Evolutionary conservation across 1,284 basidiomycete species (phyloP).

Genomic region (Coniophora puteana): DNA sequence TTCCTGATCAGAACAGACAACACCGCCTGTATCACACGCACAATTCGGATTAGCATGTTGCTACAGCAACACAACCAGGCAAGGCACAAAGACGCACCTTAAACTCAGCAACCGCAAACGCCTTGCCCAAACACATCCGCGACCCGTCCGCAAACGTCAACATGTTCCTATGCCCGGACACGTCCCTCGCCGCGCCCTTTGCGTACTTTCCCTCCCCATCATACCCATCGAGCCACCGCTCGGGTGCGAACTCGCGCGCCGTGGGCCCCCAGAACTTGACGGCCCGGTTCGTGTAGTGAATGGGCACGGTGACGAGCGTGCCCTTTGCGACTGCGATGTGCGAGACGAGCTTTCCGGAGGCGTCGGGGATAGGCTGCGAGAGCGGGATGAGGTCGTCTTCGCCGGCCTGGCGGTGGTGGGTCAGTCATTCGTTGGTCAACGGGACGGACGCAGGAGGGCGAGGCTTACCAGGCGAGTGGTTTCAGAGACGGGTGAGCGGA

Average conservation of each 20-base stretch:
- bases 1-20: constrained; percentile 41
- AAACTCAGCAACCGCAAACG: constrained; percentile 37
- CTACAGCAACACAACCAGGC: background rate
- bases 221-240: constrained; percentile 10
- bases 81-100: constrained; percentile 14
- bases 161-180: constrained; percentile 38
- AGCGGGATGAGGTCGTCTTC: constrained; percentile 55
- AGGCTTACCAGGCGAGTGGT: constrained; percentile 21
- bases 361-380: constrained; percentile 29
- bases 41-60: background rate
- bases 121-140: constrained; percentile 40
- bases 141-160: constrained; percentile 49
- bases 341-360: constrained; percentile 28
- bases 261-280: constrained; percentile 43
- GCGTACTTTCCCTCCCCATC: constrained; percentile 9
- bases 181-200: constrained; percentile 29
- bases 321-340: constrained; percentile 41
- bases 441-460: constrained; percentile 10
- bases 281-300: constrained; percentile 43
- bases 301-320: constrained; percentile 37
- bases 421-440: constrained; percentile 7
- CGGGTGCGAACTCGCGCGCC: constrained; percentile 26
- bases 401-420: constrained; percentile 31
- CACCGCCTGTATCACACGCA: constrained; percentile 32
- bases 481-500: constrained; percentile 13